Evolutionary conservation across 1,284 basidiomycete species (phyloP).

Genomic region (Tilletia walkeri): DNA sequence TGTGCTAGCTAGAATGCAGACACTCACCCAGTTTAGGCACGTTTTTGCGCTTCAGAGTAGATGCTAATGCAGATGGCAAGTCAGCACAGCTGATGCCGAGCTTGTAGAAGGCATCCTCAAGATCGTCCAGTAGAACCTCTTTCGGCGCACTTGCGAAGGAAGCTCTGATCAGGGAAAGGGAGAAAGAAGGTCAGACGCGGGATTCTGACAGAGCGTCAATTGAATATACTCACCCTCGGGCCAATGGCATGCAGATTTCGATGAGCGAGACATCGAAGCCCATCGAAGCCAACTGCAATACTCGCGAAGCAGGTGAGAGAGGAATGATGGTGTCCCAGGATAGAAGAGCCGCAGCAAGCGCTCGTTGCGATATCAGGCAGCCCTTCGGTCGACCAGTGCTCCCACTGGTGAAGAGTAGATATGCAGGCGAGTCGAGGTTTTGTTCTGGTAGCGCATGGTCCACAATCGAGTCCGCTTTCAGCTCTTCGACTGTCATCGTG

Average conservation of each 20-base stretch:
- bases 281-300: slow-evolving; percentile 52
- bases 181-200: neutral
- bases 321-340: slow-evolving; percentile 52
- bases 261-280: slow-evolving; percentile 54
- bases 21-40: slow-evolving; percentile 33
- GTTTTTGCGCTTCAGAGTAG: slow-evolving; percentile 41
- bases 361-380: slow-evolving; percentile 47
- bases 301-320: slow-evolving; percentile 26
- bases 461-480: too few species aligned
- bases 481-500: neutral
- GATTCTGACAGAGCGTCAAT: neutral
- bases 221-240: slow-evolving; percentile 34
- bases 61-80: slow-evolving; percentile 49
- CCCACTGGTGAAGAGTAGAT: slow-evolving; percentile 51
- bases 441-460: neutral
- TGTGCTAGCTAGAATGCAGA: neutral
- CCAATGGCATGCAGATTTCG: slow-evolving; percentile 52
- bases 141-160: slow-evolving; percentile 49
- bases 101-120: slow-evolving; percentile 37
- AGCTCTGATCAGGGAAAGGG: neutral
- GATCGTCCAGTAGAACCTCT: slow-evolving; percentile 45
- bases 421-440: slow-evolving; percentile 34
- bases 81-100: slow-evolving; percentile 51
- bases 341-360: slow-evolving; percentile 43
- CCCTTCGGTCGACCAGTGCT: slow-evolving; percentile 52